Evolutionary conservation across 2,329 filamentous ascomycete species (phyloP).

Genomic region (Trichoderma sp.): DNA sequence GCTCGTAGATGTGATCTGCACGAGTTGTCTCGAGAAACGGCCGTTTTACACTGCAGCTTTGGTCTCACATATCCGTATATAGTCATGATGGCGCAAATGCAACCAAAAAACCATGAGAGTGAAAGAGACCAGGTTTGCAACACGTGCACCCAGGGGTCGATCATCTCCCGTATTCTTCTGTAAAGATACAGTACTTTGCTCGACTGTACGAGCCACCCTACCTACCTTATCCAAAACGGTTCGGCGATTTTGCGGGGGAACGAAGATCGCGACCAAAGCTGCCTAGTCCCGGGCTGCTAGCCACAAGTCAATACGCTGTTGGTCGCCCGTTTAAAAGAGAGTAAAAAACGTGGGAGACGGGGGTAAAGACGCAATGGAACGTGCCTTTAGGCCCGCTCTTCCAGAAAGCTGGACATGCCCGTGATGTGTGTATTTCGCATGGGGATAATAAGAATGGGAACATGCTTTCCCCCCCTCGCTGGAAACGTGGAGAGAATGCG

Average conservation of each 20-base stretch:
- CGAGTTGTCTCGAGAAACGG: constrained; percentile 2
- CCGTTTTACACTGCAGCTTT: background rate
- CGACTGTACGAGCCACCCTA: background rate
- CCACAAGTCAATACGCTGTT: background rate
- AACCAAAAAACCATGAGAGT: background rate
- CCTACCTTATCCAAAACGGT: background rate
- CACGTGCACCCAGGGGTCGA: background rate
- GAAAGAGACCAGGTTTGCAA: background rate
- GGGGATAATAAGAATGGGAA: background rate
- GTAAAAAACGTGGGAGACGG: constrained; percentile 20
- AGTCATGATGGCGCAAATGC: background rate
- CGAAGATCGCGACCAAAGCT: constrained; percentile 19
- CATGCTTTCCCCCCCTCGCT: background rate
- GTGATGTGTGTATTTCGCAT: background rate
- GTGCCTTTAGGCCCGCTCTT: constrained; percentile 15
- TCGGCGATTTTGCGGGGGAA: constrained; percentile 22
- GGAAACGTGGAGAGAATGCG: background rate
- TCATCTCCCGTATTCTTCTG: background rate
- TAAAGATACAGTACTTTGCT: background rate
- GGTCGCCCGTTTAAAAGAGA: constrained; percentile 13
- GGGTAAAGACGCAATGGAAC: constrained; percentile 18
- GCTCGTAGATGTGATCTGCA: background rate
- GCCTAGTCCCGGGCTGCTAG: background rate
- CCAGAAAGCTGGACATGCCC: constrained; percentile 1
- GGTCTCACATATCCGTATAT: background rate